Conservation (phyloP, 1,139 yeast species). For the Petasospora fabianii region DNA sequence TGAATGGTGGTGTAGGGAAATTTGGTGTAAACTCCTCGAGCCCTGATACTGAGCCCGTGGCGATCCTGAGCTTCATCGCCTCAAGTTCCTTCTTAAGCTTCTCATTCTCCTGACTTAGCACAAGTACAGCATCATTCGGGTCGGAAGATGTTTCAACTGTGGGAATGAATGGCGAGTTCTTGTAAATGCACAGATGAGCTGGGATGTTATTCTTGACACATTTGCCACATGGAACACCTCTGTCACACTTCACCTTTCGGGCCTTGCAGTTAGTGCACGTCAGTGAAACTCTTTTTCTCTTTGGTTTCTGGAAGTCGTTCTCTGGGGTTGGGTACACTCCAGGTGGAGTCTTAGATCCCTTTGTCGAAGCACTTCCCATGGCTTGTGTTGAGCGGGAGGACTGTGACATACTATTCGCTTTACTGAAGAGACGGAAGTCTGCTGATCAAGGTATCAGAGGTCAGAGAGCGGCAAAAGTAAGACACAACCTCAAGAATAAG, state of each 20-base stretch:
- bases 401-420: too few relatives aligned
- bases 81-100: conserved; percentile 16
- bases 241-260: conserved; percentile 31
- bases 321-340: too few relatives aligned
- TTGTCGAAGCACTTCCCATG: too few relatives aligned
- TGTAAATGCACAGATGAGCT: conserved; percentile 26
- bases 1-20: not conserved
- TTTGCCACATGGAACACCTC: conserved; percentile 28
- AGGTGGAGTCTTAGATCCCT: too few relatives aligned
- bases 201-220: conserved; percentile 28
- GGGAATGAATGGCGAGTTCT: conserved; percentile 23
- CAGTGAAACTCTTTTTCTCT: conserved; percentile 27
- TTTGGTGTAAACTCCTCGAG: too few relatives aligned
- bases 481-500: too few relatives aligned
- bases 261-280: conserved; percentile 29
- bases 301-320: too few relatives aligned
- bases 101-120: conserved; percentile 17
- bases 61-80: conserved; percentile 5
- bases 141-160: conserved; percentile 7
- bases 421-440: too few relatives aligned
- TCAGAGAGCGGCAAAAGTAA: too few relatives aligned
- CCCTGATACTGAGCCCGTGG: not conserved
- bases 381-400: too few relatives aligned
- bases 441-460: too few relatives aligned
- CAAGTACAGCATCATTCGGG: conserved; percentile 13